Conservation (phyloP, 192 early-diverging fungal genomes). For the Linderina pennispora region DNA sequence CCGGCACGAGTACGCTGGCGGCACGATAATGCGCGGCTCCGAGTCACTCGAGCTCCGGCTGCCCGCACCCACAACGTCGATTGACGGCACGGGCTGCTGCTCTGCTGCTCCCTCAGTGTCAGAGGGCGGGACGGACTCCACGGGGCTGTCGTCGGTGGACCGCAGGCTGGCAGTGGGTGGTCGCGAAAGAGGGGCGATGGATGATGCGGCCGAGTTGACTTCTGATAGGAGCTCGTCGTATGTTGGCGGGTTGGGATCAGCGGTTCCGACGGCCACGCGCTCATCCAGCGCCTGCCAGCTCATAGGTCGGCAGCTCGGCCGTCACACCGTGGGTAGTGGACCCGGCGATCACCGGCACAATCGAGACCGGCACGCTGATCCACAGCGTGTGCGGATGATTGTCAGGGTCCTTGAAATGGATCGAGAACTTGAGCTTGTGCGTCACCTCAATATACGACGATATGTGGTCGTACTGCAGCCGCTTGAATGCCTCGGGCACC, state of each 20-base stretch:
- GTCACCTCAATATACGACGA: conserved; percentile 41
- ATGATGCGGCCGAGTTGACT: conserved; percentile 2
- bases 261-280: conserved; percentile 12
- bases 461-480: conserved; percentile 44
- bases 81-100: background rate
- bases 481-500: conserved; percentile 21
- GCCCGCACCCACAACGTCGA: background rate
- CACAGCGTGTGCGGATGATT: conserved; percentile 31
- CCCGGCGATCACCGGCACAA: conserved; percentile 32
- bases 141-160: background rate
- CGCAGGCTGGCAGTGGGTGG: background rate
- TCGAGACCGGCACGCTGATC: conserved; percentile 41
- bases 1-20: background rate
- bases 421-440: conserved; percentile 43
- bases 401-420: conserved; percentile 35
- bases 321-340: conserved; percentile 5
- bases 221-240: conserved; percentile 26
- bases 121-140: background rate
- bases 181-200: background rate
- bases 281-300: conserved; percentile 31
- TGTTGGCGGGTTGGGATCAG: conserved; percentile 29
- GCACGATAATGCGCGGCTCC: background rate
- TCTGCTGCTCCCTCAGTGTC: too few relatives aligned
- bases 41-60: background rate
- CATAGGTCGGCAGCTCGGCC: conserved; percentile 34